Percentiles rank a stretch among this genome's conserved stretches.
These are phyloP conservation scores for Linnemannia elongata DNA, from an alignment of 192 early-diverging fungal species.

Conservation along the genomic window DNA sequence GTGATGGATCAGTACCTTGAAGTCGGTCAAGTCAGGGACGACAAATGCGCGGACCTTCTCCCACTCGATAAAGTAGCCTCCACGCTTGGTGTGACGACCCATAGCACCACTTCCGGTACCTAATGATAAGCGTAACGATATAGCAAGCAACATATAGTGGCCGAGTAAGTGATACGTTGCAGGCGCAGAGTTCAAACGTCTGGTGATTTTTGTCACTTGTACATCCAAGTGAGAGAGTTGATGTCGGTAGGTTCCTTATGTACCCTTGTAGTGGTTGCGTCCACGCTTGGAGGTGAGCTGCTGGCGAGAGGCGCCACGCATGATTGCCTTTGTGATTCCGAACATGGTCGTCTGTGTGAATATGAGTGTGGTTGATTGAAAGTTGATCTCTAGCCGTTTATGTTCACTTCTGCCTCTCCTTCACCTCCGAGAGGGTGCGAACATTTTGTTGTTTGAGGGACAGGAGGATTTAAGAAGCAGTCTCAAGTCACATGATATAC, in stretches of 20 bases:
- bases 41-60: conserved; percentile 71
- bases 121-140: conserved; percentile 11
- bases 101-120: conserved; percentile 74
- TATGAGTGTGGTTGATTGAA: neutral
- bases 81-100: conserved; percentile 73
- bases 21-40: conserved; percentile 71
- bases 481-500: neutral
- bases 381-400: neutral
- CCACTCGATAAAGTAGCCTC: conserved; percentile 72
- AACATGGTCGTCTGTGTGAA: conserved; percentile 55
- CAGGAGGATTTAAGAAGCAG: neutral
- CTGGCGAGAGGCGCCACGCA: conserved; percentile 66
- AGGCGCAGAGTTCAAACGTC: neutral
- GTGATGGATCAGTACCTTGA: conserved; percentile 48
- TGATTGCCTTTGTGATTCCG: conserved; percentile 67
- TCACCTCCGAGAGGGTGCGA: neutral
- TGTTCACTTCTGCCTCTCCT: no score
- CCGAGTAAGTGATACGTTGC: neutral
- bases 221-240: neutral
- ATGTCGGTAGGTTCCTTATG: neutral
- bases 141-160: no score
- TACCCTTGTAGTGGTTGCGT: conserved; percentile 74
- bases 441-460: neutral
- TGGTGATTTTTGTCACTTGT: neutral
- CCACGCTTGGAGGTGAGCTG: conserved; percentile 71